phyloP scores from a whole-genome alignment of 176 grass and related monocot species.

The Oryza officinalis region DNA sequence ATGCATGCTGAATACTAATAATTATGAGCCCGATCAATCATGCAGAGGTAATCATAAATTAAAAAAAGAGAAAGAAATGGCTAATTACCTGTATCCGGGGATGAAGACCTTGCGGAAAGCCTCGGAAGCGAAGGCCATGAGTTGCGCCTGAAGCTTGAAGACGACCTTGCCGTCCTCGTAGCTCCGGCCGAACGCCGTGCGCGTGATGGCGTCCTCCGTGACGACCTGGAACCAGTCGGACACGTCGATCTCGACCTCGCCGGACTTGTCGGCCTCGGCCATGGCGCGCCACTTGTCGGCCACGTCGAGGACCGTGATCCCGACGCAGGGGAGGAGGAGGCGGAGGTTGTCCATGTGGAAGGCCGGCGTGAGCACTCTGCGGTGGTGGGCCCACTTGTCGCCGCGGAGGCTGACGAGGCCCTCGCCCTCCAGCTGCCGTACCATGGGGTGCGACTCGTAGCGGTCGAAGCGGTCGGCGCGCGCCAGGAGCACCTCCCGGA shows the following conservation, averaged over 20 bases:
- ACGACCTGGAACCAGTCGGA: conserved; percentile 96
- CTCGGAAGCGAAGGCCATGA: conserved; percentile 87
- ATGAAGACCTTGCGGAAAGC: conserved; percentile 97
- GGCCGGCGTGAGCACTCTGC: conserved; percentile 82
- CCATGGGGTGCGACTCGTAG: conserved; percentile 92
- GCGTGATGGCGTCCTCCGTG: conserved; percentile 95
- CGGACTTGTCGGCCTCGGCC: conserved; percentile 34
- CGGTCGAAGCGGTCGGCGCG: conserved; percentile 88
- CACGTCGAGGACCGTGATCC: conserved; percentile 76
- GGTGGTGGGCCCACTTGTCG: conserved; percentile 88
- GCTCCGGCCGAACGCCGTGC: conserved; percentile 82
- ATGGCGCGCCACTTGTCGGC: conserved; percentile 68
- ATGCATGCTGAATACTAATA: neutral
- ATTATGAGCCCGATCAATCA: neutral
- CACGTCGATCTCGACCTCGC: conserved; percentile 96
- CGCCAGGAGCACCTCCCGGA: conserved; percentile 85
- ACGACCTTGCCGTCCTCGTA: conserved; percentile 92
- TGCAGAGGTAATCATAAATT: neutral
- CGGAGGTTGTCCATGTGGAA: conserved; percentile 95
- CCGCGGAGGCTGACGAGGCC: conserved; percentile 91
- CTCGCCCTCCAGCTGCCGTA: conserved; percentile 96
- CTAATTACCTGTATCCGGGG: conserved; percentile 81
- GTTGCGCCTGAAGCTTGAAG: conserved; percentile 85
- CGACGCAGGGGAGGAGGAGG: conserved; percentile 78
- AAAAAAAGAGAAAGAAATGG: neutral